Conservation (phyloP, 768 basidiomycete species). For the Termitomyces sp. region DNA sequence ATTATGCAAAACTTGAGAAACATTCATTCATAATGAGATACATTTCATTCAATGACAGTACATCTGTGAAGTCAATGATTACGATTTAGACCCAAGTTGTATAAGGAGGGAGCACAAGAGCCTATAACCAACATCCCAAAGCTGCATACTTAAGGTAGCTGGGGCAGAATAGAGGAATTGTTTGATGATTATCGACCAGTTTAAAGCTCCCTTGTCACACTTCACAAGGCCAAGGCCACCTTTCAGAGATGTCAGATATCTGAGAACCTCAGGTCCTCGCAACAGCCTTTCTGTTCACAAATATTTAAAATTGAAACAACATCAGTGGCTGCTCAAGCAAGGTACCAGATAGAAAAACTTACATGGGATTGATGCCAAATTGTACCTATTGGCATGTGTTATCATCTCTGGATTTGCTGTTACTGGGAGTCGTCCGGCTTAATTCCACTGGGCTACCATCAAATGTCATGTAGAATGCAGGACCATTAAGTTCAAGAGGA, state of each 20-base stretch:
- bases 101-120: constrained; percentile 18
- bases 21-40: no score
- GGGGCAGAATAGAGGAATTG: constrained; percentile 19
- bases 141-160: constrained; percentile 4
- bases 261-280: constrained; percentile 20
- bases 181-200: constrained; percentile 24
- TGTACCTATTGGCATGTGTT: constrained; percentile 19
- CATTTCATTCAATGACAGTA: no score
- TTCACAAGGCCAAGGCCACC: constrained; percentile 24
- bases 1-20: no score
- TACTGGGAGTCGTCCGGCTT: constrained; percentile 25
- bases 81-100: not conserved
- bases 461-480: constrained; percentile 24
- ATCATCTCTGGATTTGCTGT: constrained; percentile 10
- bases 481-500: constrained; percentile 15
- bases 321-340: constrained; percentile 3
- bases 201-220: constrained; percentile 16
- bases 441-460: constrained; percentile 28
- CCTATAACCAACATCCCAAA: constrained; percentile 20
- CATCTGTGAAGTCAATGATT: constrained; percentile 13
- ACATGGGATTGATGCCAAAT: constrained; percentile 30
- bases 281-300: constrained; percentile 20
- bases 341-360: constrained; percentile 1
- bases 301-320: constrained; percentile 16
- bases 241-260: constrained; percentile 20